Conservation (phyloP, 2,329 filamentous ascomycete genomes). For the Nigrospora oryzae region DNA sequence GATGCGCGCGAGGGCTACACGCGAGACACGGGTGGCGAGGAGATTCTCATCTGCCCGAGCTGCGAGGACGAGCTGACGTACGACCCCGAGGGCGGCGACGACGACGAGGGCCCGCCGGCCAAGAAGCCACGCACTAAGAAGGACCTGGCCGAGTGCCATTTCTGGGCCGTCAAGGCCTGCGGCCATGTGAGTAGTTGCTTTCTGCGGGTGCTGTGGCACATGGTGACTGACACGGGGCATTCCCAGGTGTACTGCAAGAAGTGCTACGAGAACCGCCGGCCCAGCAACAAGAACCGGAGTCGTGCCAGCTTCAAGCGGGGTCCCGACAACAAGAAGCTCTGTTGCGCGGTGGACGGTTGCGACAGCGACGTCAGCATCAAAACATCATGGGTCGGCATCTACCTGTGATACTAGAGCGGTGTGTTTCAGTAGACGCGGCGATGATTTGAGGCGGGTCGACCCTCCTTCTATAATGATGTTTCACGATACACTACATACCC, state of each 20-base stretch:
- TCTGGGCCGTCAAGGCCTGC: slow-evolving; percentile 86
- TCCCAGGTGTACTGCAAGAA: slow-evolving; percentile 52
- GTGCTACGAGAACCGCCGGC: slow-evolving; percentile 49
- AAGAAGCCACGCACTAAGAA: slow-evolving; percentile 38
- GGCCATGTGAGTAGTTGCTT: slow-evolving; percentile 64
- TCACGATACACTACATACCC: no score
- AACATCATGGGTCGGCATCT: slow-evolving; percentile 54
- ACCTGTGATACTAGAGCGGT: slow-evolving; percentile 26
- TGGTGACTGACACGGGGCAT: slow-evolving; percentile 5
- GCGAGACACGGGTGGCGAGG: slow-evolving; percentile 62
- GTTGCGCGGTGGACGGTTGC: slow-evolving; percentile 51
- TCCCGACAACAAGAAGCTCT: slow-evolving; percentile 24
- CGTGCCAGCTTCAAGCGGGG: slow-evolving; percentile 28
- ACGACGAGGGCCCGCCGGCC: slow-evolving; percentile 16
- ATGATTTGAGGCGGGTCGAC: no score
- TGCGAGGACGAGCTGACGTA: slow-evolving; percentile 79
- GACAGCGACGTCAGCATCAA: slow-evolving; percentile 43
- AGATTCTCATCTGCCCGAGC: slow-evolving; percentile 73
- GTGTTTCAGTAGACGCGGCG: no score
- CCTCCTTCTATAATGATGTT: no score
- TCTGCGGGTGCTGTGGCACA: background rate
- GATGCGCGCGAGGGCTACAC: slow-evolving; percentile 71
- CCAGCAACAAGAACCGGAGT: slow-evolving; percentile 21
- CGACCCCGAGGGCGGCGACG: slow-evolving; percentile 41
- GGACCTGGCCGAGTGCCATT: slow-evolving; percentile 64